Evolutionary conservation across 2,329 filamentous ascomycete species (phyloP), one percentile per base, ranked within the genome.

Genomic region (Fusarium sp.): DNA sequence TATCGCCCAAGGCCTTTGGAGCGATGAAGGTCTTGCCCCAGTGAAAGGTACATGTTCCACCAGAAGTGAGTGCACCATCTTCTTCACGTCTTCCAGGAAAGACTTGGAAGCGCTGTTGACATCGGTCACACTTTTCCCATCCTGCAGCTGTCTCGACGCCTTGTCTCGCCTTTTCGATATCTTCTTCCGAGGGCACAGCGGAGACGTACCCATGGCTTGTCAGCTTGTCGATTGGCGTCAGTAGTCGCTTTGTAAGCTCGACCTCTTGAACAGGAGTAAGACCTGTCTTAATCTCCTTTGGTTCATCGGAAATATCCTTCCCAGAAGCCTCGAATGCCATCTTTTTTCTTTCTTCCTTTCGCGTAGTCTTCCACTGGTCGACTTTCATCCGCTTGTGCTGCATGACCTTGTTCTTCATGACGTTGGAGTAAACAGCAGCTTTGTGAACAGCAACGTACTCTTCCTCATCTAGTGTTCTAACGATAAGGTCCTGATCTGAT

Each of bases 101-200:
- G 5, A 97, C 93, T 75, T 97, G 93, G 75, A 99, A 99, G 22
- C 95, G 90, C 34, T 90, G 89, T 42, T 86, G 86, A 79, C 96
- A 99, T 20, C 96, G 91, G 75, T 97, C 95, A 74, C 96, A 99
- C 50, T 89, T 86, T 80, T 99, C 96, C 86, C 91, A 97, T 48
- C 93, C 93, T 53, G 89, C 87, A 14, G 91, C 88, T 9, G 89
- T 84, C 48, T 88, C 83, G 0, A 93, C 85, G 0, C 90, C 93
- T 43, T 87, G 84, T 34, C 83, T 87, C 1, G 93, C 91, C 51
- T 86, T 84, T 52, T 87, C 82, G 18, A 98, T 87, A 18, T 93
- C 91, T 9, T 86, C 85, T 1, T 87, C 82, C 0, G 87, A 86
- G 0, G 95, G 95, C 2, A 90, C 81, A 6, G 78, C 81, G 0